These are phyloP conservation scores for Pisolithus thermaeus DNA, from an alignment of 1,284 basidiomycete species.

Conservation along the genomic window DNA sequence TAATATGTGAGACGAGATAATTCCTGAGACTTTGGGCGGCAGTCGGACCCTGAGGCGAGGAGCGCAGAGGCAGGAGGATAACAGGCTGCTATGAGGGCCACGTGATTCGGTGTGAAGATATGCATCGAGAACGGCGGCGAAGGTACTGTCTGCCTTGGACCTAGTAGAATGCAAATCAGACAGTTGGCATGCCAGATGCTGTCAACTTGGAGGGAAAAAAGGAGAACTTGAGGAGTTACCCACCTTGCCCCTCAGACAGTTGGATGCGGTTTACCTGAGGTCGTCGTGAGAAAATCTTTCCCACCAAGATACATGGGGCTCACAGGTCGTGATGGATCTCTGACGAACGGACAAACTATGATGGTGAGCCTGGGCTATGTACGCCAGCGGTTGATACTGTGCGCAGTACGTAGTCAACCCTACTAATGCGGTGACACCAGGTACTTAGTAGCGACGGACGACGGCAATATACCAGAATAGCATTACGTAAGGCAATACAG, in stretches of 20 bases:
- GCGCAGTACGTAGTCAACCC: too few species aligned
- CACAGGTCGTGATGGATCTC: neutral
- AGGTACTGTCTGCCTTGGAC: neutral
- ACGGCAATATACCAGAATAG: too few species aligned
- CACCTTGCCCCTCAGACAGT: too few species aligned
- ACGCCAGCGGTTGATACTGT: neutral
- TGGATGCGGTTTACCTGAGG: neutral
- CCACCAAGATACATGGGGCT: neutral
- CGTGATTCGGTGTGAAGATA: slow-evolving; percentile 79
- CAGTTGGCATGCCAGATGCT: too few species aligned
- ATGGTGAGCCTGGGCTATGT: neutral
- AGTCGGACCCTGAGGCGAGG: slow-evolving; percentile 72
- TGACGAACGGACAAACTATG: neutral
- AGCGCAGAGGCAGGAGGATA: slow-evolving; percentile 84
- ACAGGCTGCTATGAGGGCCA: slow-evolving; percentile 83
- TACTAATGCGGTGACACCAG: too few species aligned
- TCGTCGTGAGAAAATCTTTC: neutral
- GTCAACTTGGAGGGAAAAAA: too few species aligned
- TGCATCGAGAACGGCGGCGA: slow-evolving; percentile 25
- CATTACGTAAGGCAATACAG: too few species aligned
- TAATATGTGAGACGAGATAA: slow-evolving; percentile 90
- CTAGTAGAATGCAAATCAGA: neutral
- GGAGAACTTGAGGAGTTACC: too few species aligned
- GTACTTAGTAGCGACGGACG: too few species aligned
- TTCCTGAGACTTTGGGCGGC: slow-evolving; percentile 84